Percentiles rank a stretch among this genome's conserved stretches.
Conservation (phyloP, 2,329 filamentous ascomycete genomes). For the Cadophora gregata region DNA sequence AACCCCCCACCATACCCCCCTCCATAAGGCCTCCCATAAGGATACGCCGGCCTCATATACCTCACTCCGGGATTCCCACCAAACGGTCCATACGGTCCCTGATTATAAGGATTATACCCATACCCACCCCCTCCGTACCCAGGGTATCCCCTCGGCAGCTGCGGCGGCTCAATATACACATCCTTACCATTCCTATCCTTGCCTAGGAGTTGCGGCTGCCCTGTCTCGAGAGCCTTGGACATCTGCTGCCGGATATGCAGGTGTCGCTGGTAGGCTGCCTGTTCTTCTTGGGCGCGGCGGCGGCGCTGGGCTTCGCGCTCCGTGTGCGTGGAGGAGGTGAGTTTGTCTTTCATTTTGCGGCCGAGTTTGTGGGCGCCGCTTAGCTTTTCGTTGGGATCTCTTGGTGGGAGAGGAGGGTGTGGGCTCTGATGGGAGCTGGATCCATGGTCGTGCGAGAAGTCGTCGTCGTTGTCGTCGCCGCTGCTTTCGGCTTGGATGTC, state of each 20-base stretch:
- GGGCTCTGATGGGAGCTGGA: no score
- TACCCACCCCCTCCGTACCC: conserved; percentile 44
- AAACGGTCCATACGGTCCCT: conserved; percentile 54
- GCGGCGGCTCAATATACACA: conserved; percentile 64
- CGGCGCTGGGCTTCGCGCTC: conserved; percentile 55
- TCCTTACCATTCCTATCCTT: conserved; percentile 59
- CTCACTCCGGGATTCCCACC: conserved; percentile 52
- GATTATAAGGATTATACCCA: conserved; percentile 53
- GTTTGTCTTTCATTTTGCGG: conserved; percentile 63
- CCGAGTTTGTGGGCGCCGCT: conserved; percentile 53
- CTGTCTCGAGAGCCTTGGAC: conserved; percentile 56
- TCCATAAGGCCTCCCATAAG: conserved; percentile 53
- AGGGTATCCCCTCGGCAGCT: conserved; percentile 41
- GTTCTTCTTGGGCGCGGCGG: conserved; percentile 56
- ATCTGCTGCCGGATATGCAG: conserved; percentile 56
- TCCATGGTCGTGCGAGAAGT: conserved; percentile 37
- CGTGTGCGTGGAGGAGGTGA: conserved; percentile 62
- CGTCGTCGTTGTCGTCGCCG: no score
- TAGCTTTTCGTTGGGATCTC: conserved; percentile 27
- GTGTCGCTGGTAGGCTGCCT: conserved; percentile 58
- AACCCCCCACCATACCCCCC: conserved; percentile 52
- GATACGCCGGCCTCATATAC: conserved; percentile 54
- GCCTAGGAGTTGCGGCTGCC: conserved; percentile 60
- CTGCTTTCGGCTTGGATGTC: conserved; percentile 54
- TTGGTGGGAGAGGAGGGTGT: conserved; percentile 31